Percentiles rank a stretch among this genome's conserved stretches.
Conservation (phyloP, 345 rosid species). For the Noccaea caerulescens region DNA sequence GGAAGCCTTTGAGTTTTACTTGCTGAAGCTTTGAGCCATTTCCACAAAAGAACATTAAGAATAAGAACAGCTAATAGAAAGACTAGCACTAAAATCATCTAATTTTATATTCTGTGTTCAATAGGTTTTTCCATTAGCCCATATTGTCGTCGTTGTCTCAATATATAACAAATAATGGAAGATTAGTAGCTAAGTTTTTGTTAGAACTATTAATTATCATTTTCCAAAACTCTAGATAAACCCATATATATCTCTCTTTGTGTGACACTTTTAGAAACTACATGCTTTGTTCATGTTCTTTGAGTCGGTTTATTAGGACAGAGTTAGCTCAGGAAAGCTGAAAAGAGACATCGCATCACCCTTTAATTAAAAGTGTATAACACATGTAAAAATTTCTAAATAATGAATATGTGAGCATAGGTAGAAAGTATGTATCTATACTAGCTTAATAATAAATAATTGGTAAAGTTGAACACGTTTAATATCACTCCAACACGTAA, state of each 20-base stretch:
- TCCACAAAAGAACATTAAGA: slow-evolving; percentile 40
- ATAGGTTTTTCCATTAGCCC: not conserved
- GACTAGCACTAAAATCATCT: slow-evolving; percentile 31
- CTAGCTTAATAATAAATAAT: no score
- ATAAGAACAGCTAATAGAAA: slow-evolving; percentile 30
- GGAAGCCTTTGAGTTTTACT: slow-evolving; percentile 53
- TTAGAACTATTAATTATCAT: slow-evolving; percentile 11
- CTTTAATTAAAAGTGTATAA: not conserved
- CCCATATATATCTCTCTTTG: slow-evolving; percentile 40
- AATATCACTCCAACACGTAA: no score
- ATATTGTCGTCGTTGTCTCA: slow-evolving; percentile 1
- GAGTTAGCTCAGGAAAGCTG: slow-evolving; percentile 24
- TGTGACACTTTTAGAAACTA: slow-evolving; percentile 25
- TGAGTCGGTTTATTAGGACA: slow-evolving; percentile 37
- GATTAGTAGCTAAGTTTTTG: slow-evolving; percentile 38
- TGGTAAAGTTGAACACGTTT: no score
- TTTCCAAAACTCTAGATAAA: not conserved
- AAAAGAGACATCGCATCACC: slow-evolving; percentile 9
- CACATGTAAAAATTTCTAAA: slow-evolving; percentile 1
- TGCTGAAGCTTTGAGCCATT: slow-evolving; percentile 31
- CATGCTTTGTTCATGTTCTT: slow-evolving; percentile 46
- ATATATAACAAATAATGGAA: slow-evolving; percentile 36
- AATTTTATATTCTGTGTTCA: not conserved
- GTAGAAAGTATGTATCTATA: not conserved
- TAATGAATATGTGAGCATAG: not conserved